A percentile compares a stretch with the other conserved stretches of the same genome.
Conservation (phyloP, 805 yeast species). For the Saccharomycopsis javanensis region DNA sequence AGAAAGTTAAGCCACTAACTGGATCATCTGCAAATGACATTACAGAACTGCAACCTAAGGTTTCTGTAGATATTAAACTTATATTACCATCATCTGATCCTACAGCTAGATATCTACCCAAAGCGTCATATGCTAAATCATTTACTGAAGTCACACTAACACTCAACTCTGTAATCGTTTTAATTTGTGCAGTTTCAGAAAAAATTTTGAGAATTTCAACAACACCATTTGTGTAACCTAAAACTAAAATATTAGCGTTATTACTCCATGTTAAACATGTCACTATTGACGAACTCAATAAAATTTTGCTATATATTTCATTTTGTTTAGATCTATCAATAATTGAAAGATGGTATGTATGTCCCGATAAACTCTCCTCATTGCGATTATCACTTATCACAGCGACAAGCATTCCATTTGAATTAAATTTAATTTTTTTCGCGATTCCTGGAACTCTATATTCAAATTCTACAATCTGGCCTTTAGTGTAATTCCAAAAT, state of each 20-base stretch:
- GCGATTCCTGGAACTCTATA: conserved; percentile 2
- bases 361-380: neutral
- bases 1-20: conserved; percentile 5
- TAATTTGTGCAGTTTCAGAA: neutral
- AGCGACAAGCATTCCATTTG: conserved; percentile 8
- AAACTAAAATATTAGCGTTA: conserved; percentile 2
- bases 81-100: conserved; percentile 16
- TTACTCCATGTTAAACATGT: conserved; percentile 10
- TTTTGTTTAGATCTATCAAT: neutral
- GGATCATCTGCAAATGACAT: conserved; percentile 14
- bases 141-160: conserved; percentile 12
- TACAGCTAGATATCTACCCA: conserved; percentile 5
- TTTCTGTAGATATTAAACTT: conserved; percentile 7
- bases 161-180: neutral
- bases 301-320: neutral
- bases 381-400: conserved; percentile 1
- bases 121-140: conserved; percentile 7
- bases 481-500: conserved; percentile 8
- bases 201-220: conserved; percentile 3
- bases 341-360: neutral
- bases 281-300: neutral
- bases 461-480: neutral
- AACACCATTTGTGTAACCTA: conserved; percentile 8
- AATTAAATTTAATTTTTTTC: conserved; percentile 5
- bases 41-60: conserved; percentile 12